These are phyloP conservation scores for Penicillium sclerotiorum DNA, from an alignment of 2,329 filamentous ascomycete species.

Conservation along the genomic window DNA sequence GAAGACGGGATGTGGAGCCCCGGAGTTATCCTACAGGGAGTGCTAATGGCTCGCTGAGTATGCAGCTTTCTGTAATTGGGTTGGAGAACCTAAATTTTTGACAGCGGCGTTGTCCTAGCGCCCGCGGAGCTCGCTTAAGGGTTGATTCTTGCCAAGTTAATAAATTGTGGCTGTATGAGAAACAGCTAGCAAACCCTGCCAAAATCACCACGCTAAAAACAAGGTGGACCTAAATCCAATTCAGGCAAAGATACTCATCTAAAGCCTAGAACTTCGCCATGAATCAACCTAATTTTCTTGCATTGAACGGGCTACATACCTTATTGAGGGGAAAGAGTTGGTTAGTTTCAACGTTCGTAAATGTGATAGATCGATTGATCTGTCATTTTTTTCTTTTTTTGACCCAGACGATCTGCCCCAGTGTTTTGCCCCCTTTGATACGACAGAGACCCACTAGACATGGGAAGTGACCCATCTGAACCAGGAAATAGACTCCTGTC, in stretches of 20 bases:
- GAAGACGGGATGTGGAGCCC: slow-evolving; percentile 15
- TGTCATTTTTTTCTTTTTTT: too few species aligned
- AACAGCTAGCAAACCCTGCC: neutral
- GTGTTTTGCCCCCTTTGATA: slow-evolving; percentile 1
- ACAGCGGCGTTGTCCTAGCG: neutral
- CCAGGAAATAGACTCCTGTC: slow-evolving; percentile 6
- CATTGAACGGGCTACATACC: too few species aligned
- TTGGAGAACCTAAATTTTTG: neutral
- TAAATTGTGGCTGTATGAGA: neutral
- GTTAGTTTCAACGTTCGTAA: too few species aligned
- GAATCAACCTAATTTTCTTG: too few species aligned
- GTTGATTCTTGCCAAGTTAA: neutral
- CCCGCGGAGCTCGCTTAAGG: neutral
- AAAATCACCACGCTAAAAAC: neutral
- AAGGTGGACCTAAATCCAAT: neutral
- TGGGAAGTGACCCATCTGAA: slow-evolving; percentile 1
- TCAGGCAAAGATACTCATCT: neutral
- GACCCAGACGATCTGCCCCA: neutral
- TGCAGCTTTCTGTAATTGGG: neutral
- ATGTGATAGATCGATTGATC: neutral
- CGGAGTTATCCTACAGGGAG: neutral
- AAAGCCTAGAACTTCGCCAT: too few species aligned
- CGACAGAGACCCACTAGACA: slow-evolving; percentile 2
- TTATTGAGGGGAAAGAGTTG: too few species aligned
- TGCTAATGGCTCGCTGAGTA: slow-evolving; percentile 8